Base-by-base conservation (phyloP, 371 early-diverging fungal genomes). In the Mortierella sp. region DNA sequence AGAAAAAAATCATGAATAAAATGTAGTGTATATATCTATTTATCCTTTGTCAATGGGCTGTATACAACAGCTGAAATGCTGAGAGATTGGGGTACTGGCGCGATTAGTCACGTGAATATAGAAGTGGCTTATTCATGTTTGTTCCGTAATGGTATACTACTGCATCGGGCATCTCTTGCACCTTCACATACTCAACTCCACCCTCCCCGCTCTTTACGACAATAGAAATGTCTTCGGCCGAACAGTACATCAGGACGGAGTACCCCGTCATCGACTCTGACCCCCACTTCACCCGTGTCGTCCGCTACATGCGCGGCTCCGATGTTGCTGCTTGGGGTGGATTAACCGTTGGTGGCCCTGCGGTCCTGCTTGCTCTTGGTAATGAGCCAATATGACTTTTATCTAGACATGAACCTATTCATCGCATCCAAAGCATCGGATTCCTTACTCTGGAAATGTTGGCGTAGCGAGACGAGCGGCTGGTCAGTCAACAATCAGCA, bases 271-370 rank as follows among this genome's bases (percentile, higher is more conserved):
- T 93, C 79, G 93, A 93, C 84, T 86, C 87, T 61, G 93, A 93
- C 78, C 93, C 93, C 45, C 93, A 95, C 74, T 92, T 97, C 75
- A 83, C 74, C 75, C 91, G 95, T 67, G 96, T 98, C 4, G 89
- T 96, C 64, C 88, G 95, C 60, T 97, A 96, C 87, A 93, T 97
- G 84, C 91, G 98, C 66, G 80, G 92, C 58, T 84, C 89, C 23
- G 98, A 98, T 85, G 92, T 92, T 70, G 90, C 85, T 61, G 82
- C 89, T 53, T 88, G 89, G 87, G 93, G 88, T 45, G 93, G 83
- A 19, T 76, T 90, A 42, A 90, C 92, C 7, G 90, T 90, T 40
- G 88, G 88, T 26, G 94, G 91, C 47, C 98, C 98, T 9, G 93
- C 86, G 55, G 71, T 89, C 56, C 84, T 94, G 75, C 83, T 89